These are phyloP conservation scores for Linum tenue DNA, from an alignment of 345 rosid genomes.

Conservation along the genomic window DNA sequence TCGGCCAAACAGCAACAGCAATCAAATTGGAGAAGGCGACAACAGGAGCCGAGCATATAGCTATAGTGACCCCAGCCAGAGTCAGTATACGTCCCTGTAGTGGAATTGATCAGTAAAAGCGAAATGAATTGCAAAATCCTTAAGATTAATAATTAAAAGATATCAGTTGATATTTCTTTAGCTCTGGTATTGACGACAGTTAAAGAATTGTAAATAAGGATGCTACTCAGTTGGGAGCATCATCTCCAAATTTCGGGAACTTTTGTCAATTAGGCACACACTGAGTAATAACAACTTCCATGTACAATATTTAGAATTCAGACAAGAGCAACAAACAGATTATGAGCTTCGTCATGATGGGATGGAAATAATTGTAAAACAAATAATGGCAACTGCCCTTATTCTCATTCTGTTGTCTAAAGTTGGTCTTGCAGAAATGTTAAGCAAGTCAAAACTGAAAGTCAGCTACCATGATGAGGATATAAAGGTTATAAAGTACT, in stretches of 20 bases:
- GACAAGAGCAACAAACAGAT: neutral
- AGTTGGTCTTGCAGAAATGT: too few relatives aligned
- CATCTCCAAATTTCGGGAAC: too few relatives aligned
- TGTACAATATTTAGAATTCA: neutral
- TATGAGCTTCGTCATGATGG: too few relatives aligned
- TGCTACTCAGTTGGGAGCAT: neutral
- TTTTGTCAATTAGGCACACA: neutral
- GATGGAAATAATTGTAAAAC: neutral
- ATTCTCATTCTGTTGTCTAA: too few relatives aligned
- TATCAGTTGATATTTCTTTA: neutral
- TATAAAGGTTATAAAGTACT: too few relatives aligned
- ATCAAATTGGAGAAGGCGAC: constrained; percentile 61
- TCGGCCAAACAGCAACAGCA: constrained; percentile 80
- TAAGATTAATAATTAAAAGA: neutral
- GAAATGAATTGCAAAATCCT: neutral
- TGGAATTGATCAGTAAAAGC: constrained; percentile 15
- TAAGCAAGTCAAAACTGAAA: too few relatives aligned
- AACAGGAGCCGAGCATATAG: constrained; percentile 74
- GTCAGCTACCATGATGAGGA: too few relatives aligned
- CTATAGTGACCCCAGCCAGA: constrained; percentile 61
- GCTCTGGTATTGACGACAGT: neutral
- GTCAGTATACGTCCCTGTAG: constrained; percentile 78
- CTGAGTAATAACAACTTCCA: neutral
- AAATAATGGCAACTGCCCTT: neutral
- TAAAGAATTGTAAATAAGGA: neutral